Evolutionary conservation across 768 basidiomycete species (phyloP), one percentile per base, ranked within the genome.

Genomic region (Calocybe gangraenosa): DNA sequence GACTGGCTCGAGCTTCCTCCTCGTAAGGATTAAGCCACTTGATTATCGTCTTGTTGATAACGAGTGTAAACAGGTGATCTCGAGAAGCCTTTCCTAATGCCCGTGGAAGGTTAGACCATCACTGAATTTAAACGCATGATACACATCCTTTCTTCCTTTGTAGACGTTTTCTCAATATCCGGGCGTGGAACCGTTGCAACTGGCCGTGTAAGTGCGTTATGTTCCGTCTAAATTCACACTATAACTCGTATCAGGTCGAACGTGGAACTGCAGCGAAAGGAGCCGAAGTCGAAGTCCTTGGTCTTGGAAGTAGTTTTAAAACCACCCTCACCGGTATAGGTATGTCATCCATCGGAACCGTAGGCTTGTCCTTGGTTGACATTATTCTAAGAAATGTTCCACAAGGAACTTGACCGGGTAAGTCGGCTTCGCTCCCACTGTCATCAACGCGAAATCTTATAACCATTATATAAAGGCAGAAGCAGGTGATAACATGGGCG

Each of bases 401-500:
- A 96, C 78, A 97, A 96, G 75, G 96, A 99, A 70, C 81, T 99
- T 44, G 96, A 99, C 30, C 83, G 93, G 45, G 88, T 85, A 66
- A 33, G 76, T 56, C n/a, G n/a, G n/a, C n/a, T n/a, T n/a, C 31
- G 41, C 19, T 47, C 35, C 14, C 9, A 25, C 20, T 17, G 11
- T 13, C 15, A 42, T 33, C 20, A 6, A 18, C 11, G 17, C 28
- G 36, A 33, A 43, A 52, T 28, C 30, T 35, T 37, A 21, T 39
- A 21, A 32, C 15, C 7, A 14, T n/a, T 35, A 4, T 35, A 5
- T 46, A 37, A 38, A 88, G 84, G 94, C 91, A 48, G 91, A 98
- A 67, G 95, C 96, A 50, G 96, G 96, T 57, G 96, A 99, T 69
- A 98, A 98, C 76, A 97, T 98, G 92, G 96, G 96, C 55, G 89